Conservation (phyloP, 2,329 filamentous ascomycete species). For the Nakataea oryzae region DNA sequence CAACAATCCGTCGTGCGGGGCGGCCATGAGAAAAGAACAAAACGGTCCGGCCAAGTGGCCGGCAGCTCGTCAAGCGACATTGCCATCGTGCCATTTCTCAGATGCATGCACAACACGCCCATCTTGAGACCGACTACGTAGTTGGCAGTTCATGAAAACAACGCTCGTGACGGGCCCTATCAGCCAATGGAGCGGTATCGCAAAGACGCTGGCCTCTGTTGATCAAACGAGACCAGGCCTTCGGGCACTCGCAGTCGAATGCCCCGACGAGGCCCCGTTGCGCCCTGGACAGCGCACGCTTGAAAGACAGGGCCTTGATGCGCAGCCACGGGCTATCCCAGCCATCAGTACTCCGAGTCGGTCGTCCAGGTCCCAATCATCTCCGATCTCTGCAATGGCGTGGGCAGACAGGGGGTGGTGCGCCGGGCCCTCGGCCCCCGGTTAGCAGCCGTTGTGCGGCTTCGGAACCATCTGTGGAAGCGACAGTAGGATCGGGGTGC, state of each 20-base stretch:
- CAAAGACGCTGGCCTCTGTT: neutral
- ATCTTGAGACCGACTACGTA: neutral
- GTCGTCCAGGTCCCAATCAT: neutral
- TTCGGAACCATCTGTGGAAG: neutral
- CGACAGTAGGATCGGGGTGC: neutral
- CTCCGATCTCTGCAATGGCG: neutral
- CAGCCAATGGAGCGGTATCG: no score
- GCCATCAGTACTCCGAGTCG: neutral
- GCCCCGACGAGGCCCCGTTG: neutral
- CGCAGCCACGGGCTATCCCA: neutral
- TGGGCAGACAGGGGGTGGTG: no score
- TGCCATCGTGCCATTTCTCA: neutral
- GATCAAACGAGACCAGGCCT: no score
- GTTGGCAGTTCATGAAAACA: no score
- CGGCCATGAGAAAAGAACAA: neutral
- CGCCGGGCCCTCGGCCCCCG: neutral
- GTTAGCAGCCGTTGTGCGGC: neutral
- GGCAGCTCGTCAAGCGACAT: neutral
- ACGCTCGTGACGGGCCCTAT: neutral
- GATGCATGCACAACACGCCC: neutral
- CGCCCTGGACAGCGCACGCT: neutral
- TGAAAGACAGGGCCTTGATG: no score
- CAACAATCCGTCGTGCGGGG: neutral
- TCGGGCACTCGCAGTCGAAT: no score
- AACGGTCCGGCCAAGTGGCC: neutral